phyloP scores from a whole-genome alignment of 192 early-diverging fungal genomes.

The Linnemannia hyalina region DNA sequence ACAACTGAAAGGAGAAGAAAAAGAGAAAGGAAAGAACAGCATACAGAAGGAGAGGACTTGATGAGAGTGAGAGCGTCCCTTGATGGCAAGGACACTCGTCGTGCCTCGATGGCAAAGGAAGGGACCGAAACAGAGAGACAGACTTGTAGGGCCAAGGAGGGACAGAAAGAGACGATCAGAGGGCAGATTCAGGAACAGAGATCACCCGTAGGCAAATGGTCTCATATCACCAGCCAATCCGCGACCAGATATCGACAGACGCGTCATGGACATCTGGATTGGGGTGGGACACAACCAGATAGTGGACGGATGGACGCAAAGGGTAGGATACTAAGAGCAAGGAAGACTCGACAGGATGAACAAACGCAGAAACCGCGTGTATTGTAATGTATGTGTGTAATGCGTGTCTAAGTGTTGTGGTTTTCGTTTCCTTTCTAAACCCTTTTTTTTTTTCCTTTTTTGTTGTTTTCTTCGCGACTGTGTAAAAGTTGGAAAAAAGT shows the following conservation, averaged over 20 bases:
- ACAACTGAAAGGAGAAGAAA: no score
- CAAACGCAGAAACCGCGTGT: neutral
- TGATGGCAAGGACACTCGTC: no score
- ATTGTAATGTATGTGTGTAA: neutral
- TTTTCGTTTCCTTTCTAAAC: neutral
- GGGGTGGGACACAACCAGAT: no score
- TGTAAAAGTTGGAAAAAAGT: neutral
- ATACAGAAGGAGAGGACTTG: no score
- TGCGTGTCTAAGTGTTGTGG: neutral
- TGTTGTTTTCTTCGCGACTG: neutral
- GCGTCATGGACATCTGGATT: neutral
- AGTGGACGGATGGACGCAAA: neutral
- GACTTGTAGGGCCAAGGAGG: neutral
- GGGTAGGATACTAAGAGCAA: neutral
- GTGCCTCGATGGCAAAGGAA: no score
- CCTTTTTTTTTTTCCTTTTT: neutral
- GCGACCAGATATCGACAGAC: neutral
- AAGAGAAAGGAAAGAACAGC: no score
- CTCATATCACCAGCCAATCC: neutral
- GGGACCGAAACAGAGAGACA: neutral
- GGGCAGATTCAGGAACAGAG: neutral
- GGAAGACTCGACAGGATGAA: neutral
- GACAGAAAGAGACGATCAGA: neutral
- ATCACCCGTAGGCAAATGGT: constrained; percentile 1
- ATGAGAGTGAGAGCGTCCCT: no score